Percentiles rank a stretch among this genome's conserved stretches.
phyloP scores from a whole-genome alignment of 2,329 filamentous ascomycete genomes.

The Aureobasidium melanogenum region DNA sequence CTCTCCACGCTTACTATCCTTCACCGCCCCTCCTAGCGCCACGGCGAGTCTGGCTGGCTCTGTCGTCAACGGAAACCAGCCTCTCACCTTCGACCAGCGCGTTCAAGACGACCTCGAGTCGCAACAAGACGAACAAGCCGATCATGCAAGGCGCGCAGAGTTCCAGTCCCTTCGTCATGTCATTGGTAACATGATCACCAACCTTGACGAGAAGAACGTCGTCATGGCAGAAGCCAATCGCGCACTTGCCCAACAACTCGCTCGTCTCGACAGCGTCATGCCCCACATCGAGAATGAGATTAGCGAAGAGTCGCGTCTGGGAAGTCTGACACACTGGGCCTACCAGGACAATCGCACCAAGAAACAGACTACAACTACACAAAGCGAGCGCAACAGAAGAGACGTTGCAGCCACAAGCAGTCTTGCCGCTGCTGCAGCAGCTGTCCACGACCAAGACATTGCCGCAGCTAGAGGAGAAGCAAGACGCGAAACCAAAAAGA shows the following conservation, averaged over 20 bases:
- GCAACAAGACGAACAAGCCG: slow-evolving; percentile 32
- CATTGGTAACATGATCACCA: slow-evolving; percentile 76
- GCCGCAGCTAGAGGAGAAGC: slow-evolving; percentile 73
- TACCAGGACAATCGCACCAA: slow-evolving; percentile 69
- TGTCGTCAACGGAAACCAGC: slow-evolving; percentile 27
- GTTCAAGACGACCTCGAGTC: slow-evolving; percentile 12
- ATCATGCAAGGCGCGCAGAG: slow-evolving; percentile 59
- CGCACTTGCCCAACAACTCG: slow-evolving; percentile 73
- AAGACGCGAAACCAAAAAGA: slow-evolving; percentile 62
- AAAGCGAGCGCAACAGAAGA: slow-evolving; percentile 64
- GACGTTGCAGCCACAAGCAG: slow-evolving; percentile 70
- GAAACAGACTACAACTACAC: slow-evolving; percentile 42
- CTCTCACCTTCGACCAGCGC: slow-evolving; percentile 7
- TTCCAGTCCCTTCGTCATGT: slow-evolving; percentile 71
- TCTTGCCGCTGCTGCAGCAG: slow-evolving; percentile 58
- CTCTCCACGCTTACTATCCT: slow-evolving; percentile 22
- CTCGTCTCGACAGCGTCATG: slow-evolving; percentile 78
- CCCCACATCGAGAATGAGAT: slow-evolving; percentile 81
- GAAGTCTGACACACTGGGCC: slow-evolving; percentile 89
- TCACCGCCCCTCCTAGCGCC: slow-evolving; percentile 32
- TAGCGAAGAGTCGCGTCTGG: slow-evolving; percentile 87
- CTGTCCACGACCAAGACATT: slow-evolving; percentile 72
- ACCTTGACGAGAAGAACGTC: slow-evolving; percentile 95
- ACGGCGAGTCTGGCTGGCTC: slow-evolving; percentile 30
- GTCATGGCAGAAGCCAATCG: slow-evolving; percentile 90